Percentiles rank a stretch among this genome's conserved stretches.
phyloP scores from a whole-genome alignment of 164 flowering plant genomes.

The Nymphaea thermarum region DNA sequence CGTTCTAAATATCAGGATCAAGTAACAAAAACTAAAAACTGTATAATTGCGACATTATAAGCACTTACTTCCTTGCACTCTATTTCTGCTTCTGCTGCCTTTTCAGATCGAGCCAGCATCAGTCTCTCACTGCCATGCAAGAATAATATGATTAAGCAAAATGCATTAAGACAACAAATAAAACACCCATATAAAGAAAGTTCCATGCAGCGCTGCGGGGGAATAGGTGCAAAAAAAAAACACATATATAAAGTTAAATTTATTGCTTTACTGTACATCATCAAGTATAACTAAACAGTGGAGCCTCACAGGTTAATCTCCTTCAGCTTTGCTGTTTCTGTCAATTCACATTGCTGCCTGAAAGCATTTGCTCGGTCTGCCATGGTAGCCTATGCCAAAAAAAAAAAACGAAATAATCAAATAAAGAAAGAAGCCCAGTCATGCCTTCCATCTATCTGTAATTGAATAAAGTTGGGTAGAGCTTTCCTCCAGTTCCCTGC shows the following conservation, averaged over 20 bases:
- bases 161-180: not conserved
- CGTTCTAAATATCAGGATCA: not conserved
- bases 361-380: constrained; percentile 90
- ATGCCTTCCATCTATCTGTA: not conserved
- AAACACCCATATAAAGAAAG: not conserved
- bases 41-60: not conserved
- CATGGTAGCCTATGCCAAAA: constrained; percentile 60
- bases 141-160: not conserved
- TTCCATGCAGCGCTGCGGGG: not conserved
- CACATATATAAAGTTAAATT: not conserved
- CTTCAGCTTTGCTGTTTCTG: constrained; percentile 81
- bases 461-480: no score
- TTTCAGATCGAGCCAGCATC: constrained; percentile 20
- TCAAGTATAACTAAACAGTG: not conserved
- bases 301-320: constrained; percentile 87
- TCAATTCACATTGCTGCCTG: constrained; percentile 86
- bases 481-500: no score
- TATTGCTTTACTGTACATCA: not conserved
- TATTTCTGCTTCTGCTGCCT: constrained; percentile 30
- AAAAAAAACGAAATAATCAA: not conserved
- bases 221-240: not conserved
- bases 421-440: not conserved
- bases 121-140: constrained; percentile 59
- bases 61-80: not conserved
- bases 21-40: no score